phyloP scores from a whole-genome alignment of 2,329 filamentous ascomycete species.

The Nemania diffusa region DNA sequence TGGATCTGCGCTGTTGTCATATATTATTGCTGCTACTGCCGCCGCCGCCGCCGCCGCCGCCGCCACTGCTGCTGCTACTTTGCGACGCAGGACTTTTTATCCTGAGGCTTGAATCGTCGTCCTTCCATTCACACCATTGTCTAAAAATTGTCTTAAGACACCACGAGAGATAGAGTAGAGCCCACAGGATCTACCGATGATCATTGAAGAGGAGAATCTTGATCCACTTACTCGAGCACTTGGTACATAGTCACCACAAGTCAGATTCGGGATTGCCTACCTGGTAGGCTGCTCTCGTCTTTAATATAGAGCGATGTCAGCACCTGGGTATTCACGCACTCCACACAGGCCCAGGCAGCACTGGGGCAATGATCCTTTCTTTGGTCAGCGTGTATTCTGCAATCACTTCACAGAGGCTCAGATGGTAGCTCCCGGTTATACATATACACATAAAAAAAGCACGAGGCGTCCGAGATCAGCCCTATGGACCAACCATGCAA shows the following conservation, averaged over 20 bases:
- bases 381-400: slow-evolving; percentile 24
- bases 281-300: neutral
- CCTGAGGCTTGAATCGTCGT: neutral
- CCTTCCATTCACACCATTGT: neutral
- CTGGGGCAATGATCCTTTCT: slow-evolving; percentile 14
- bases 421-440: slow-evolving; percentile 2
- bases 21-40: neutral
- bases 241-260: slow-evolving; percentile 34
- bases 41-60: neutral
- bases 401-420: neutral
- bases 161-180: slow-evolving; percentile 6
- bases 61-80: neutral
- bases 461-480: slow-evolving; percentile 22
- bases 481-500: slow-evolving; percentile 32
- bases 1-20: neutral
- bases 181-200: slow-evolving; percentile 8
- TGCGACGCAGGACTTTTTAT: neutral
- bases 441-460: neutral
- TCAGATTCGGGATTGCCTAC: slow-evolving; percentile 3
- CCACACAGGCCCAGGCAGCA: slow-evolving; percentile 10
- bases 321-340: slow-evolving; percentile 11
- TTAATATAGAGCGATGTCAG: slow-evolving; percentile 22
- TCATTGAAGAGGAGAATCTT: slow-evolving; percentile 12
- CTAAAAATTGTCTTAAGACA: neutral
- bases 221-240: slow-evolving; percentile 31